Conservation (phyloP, 2,329 filamentous ascomycete species). For the Alternaria postmessia region DNA sequence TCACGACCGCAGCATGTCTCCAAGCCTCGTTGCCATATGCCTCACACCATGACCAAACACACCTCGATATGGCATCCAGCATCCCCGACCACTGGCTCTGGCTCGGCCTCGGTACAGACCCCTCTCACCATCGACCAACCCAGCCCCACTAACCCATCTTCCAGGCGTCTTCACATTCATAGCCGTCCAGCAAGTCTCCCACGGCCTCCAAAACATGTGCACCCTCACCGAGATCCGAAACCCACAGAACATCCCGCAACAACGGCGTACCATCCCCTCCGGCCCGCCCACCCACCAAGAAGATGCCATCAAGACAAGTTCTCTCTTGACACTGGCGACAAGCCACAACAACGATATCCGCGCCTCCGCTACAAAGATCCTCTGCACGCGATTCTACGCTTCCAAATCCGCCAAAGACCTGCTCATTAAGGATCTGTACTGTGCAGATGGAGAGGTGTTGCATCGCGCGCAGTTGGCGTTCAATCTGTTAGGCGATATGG, state of each 20-base stretch:
- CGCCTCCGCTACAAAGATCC: constrained; percentile 48
- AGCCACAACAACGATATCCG: constrained; percentile 56
- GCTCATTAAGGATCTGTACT: constrained; percentile 38
- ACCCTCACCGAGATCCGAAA: constrained; percentile 72
- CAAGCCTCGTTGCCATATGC: constrained; percentile 1
- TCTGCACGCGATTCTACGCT: constrained; percentile 48
- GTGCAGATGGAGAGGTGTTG: constrained; percentile 24
- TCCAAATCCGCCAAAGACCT: constrained; percentile 24
- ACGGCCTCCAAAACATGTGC: constrained; percentile 67
- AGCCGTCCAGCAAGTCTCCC: constrained; percentile 65
- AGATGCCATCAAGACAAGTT: constrained; percentile 56
- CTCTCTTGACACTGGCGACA: constrained; percentile 52
- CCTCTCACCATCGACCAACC: constrained; percentile 53
- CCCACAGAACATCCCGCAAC: constrained; percentile 62
- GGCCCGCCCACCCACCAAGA: constrained; percentile 73
- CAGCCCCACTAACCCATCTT: constrained; percentile 45
- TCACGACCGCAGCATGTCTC: constrained; percentile 8
- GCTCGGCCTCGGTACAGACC: constrained; percentile 53
- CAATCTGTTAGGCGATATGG: constrained; percentile 38
- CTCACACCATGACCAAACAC: constrained; percentile 21
- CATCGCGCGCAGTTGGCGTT: constrained; percentile 37
- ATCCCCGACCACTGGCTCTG: constrained; percentile 58
- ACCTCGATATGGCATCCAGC: constrained; percentile 42
- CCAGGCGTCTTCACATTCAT: constrained; percentile 64
- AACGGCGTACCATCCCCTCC: constrained; percentile 35